Conservation (phyloP, 2,329 filamentous ascomycete species). For the Aspergillus fumigatiaffinis region DNA sequence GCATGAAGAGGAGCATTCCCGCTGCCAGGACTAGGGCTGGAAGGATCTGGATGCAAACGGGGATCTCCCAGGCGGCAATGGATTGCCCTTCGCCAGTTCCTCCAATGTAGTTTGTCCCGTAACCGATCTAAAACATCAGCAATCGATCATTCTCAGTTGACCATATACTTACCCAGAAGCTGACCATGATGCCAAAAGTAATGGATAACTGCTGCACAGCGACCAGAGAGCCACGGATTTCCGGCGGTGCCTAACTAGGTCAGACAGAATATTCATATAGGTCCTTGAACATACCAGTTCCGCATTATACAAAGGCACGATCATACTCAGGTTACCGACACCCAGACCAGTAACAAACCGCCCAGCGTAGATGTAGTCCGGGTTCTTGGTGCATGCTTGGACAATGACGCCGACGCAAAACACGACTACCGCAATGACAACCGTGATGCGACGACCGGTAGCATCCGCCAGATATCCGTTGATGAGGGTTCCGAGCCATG, state of each 20-base stretch:
- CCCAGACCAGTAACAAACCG: conserved; percentile 42
- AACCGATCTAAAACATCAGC: conserved; percentile 32
- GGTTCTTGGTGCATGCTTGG: conserved; percentile 30
- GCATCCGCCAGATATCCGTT: conserved; percentile 38
- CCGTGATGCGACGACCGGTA: conserved; percentile 31
- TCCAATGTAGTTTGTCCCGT: conserved; percentile 59
- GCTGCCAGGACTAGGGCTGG: conserved; percentile 63
- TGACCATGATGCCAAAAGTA: conserved; percentile 43
- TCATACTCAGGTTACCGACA: conserved; percentile 40
- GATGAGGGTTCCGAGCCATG: conserved; percentile 35
- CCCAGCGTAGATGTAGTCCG: conserved; percentile 34
- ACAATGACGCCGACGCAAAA: conserved; percentile 38
- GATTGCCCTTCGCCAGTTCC: conserved; percentile 57
- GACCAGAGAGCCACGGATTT: conserved; percentile 41
- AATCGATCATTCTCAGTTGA: neutral
- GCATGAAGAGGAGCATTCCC: conserved; percentile 72
- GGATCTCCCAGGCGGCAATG: conserved; percentile 69
- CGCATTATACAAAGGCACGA: conserved; percentile 40
- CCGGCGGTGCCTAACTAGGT: conserved; percentile 32
- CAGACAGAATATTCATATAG: neutral
- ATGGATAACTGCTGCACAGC: conserved; percentile 43
- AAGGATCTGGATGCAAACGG: conserved; percentile 65
- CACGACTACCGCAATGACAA: conserved; percentile 30
- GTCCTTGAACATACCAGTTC: conserved; percentile 22
- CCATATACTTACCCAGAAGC: conserved; percentile 33